Evolutionary conservation across 176 grass and related monocot genomes (phyloP).

Genomic region (Cocos nucifera): DNA sequence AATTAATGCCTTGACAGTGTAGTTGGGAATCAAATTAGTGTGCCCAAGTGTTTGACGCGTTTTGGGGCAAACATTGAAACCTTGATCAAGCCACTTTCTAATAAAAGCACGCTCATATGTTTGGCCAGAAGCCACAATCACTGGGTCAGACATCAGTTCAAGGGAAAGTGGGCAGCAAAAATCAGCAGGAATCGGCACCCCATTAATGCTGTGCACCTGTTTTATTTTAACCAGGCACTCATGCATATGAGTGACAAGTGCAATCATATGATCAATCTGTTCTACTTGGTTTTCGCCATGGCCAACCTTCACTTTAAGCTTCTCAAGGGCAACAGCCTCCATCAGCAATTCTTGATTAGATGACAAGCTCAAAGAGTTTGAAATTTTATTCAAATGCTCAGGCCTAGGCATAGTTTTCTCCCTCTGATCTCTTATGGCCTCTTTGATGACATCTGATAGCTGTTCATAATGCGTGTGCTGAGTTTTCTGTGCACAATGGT

Average conservation of each 20-base stretch:
- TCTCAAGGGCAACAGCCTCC: constrained; percentile 87
- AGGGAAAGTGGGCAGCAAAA: constrained; percentile 94
- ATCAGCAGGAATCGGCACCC: constrained; percentile 86
- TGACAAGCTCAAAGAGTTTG: constrained; percentile 53
- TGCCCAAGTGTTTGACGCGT: constrained; percentile 83
- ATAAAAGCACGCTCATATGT: constrained; percentile 95
- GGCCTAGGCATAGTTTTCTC: constrained; percentile 22
- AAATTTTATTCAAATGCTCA: constrained; percentile 45
- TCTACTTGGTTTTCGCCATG: constrained; percentile 43
- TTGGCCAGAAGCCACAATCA: constrained; percentile 96
- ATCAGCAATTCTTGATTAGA: constrained; percentile 90
- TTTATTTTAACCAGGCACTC: constrained; percentile 49
- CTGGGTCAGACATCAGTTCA: constrained; percentile 94
- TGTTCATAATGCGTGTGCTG: constrained; percentile 47
- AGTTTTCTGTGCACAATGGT: constrained; percentile 35
- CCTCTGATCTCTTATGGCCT: constrained; percentile 38
- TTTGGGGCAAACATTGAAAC: constrained; percentile 93
- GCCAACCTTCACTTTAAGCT: constrained; percentile 44
- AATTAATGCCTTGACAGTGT: constrained; percentile 98
- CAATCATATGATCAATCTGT: constrained; percentile 46
- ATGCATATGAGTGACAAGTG: constrained; percentile 69
- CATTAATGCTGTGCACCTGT: constrained; percentile 71
- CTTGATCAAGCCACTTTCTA: constrained; percentile 82
- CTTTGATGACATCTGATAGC: constrained; percentile 45
- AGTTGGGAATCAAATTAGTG: constrained; percentile 97